Evolutionary conservation across 495 filamentous ascomycete species (phyloP), one percentile per base, ranked within the genome.

Genomic region (Aspergillus sclerotiicarbonarius): DNA sequence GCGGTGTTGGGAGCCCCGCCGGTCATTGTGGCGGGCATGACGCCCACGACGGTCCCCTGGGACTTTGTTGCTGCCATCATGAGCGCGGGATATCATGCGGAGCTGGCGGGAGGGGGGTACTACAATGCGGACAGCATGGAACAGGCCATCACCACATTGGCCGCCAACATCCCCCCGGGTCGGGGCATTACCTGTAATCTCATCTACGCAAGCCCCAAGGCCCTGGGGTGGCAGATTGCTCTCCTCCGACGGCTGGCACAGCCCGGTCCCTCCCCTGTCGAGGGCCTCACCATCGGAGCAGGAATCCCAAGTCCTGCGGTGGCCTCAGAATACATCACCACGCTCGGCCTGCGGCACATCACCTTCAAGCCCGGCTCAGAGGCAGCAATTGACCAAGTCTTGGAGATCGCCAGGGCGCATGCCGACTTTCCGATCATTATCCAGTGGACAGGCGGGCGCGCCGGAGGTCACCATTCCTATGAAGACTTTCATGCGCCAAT

Each of bases 371-470:
- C 78, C 4, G 78, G 76, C 3, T 80, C 76, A n/a, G 62, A 69
- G 4, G 58, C 70, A 45, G 68, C 75, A 7, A 81, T 81, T 33
- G 68, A 71, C 45, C 70, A 78, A 30, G 78, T 81, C 6, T 66
- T 80, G 47, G 69, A 73, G 33, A 75, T 81, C 51, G 76, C 78
- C 44, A 71, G 72, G 52, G 68, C 69, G 8, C 68, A 79, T 54
- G 74, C 77, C 12, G 62, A 65, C 33, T 78, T 79, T 63, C 76
- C 77, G 8, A 66, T 81, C 46, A 73, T 78, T 13, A 57, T 81
- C 52, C 78, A 81, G 60, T 81, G 78, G 78, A 81, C 78, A 8
- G 78, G 78, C 53, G 78, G 78, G 8, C 68, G 78, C 54, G 78
- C 74, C 20, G 78, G 78, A 62, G 78, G 78, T 45, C 78, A 81